Conservation (phyloP, 2,329 filamentous ascomycete genomes). For the Nemania sp. region DNA sequence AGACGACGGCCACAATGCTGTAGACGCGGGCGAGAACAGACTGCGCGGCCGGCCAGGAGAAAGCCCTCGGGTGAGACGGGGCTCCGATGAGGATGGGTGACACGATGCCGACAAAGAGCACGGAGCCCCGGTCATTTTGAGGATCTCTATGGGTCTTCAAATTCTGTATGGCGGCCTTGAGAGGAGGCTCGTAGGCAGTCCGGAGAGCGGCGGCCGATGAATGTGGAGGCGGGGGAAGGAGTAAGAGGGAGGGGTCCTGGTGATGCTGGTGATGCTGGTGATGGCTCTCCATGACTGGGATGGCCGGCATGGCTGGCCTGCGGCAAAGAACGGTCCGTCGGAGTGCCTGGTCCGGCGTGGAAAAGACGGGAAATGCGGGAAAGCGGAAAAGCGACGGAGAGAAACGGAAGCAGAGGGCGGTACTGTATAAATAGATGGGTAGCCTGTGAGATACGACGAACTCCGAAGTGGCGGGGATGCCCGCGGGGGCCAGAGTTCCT, state of each 20-base stretch:
- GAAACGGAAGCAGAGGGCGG: too few species aligned
- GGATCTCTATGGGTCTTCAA: constrained; percentile 44
- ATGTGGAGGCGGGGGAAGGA: constrained; percentile 65
- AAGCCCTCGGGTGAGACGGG: constrained; percentile 52
- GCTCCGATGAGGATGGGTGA: constrained; percentile 62
- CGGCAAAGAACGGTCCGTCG: too few species aligned
- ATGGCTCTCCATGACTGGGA: constrained; percentile 26
- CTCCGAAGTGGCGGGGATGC: too few species aligned
- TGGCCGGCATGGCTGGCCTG: too few species aligned
- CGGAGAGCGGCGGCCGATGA: constrained; percentile 56
- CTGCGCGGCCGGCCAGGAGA: constrained; percentile 70
- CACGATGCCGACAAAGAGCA: constrained; percentile 61
- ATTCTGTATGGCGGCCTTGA: constrained; percentile 57
- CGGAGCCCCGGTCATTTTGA: constrained; percentile 37
- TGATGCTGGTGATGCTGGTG: too few species aligned
- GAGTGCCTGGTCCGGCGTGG: too few species aligned
- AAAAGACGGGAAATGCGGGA: too few species aligned
- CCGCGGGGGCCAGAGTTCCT: too few species aligned
- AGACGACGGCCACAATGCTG: constrained; percentile 73
- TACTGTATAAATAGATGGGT: too few species aligned
- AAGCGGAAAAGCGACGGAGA: too few species aligned
- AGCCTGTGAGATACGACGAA: too few species aligned
- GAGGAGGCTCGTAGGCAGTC: constrained; percentile 62
- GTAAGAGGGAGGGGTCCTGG: constrained; percentile 59
- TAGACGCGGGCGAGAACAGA: constrained; percentile 77